phyloP scores from a whole-genome alignment of 768 basidiomycete genomes.

The Auriculariales sp. region DNA sequence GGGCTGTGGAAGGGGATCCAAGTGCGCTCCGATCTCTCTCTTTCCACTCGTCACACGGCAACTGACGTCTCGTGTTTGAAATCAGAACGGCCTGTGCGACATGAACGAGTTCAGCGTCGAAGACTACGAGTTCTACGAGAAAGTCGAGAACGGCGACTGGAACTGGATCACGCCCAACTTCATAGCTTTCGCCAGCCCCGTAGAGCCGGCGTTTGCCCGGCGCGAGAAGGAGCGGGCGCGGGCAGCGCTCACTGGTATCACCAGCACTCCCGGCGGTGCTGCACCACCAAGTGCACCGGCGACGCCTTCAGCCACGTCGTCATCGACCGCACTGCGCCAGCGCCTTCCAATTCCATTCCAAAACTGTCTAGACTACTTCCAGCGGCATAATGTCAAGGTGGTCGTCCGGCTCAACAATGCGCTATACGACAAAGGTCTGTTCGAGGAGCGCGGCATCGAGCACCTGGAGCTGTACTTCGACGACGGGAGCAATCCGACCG shows the following conservation, averaged over 20 bases:
- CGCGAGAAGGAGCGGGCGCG: too few relatives aligned
- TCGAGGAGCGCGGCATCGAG: slow-evolving; percentile 72
- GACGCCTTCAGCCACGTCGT: slow-evolving; percentile 16
- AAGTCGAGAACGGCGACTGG: slow-evolving; percentile 92
- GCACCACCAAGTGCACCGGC: slow-evolving; percentile 8
- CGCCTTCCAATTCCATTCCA: slow-evolving; percentile 68
- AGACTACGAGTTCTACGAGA: slow-evolving; percentile 90
- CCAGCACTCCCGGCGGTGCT: neutral
- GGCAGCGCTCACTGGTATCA: slow-evolving; percentile 6
- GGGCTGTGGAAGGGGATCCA: slow-evolving; percentile 76
- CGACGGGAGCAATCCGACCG: slow-evolving; percentile 94
- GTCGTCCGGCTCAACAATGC: slow-evolving; percentile 91
- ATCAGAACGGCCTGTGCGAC: slow-evolving; percentile 85
- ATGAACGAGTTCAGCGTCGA: slow-evolving; percentile 87
- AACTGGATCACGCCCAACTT: slow-evolving; percentile 89
- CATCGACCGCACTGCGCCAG: slow-evolving; percentile 50
- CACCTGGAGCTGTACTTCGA: slow-evolving; percentile 93
- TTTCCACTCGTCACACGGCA: neutral
- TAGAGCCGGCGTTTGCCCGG: slow-evolving; percentile 49
- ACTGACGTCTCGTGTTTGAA: too few relatives aligned
- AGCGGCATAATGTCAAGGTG: slow-evolving; percentile 71
- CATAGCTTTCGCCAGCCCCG: slow-evolving; percentile 88
- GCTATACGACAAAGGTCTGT: slow-evolving; percentile 71
- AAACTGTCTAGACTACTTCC: slow-evolving; percentile 89
- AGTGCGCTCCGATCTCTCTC: too few relatives aligned